These are phyloP conservation scores for Beauveria brongniartii DNA, from an alignment of 2,329 filamentous ascomycete genomes.

Conservation along the genomic window DNA sequence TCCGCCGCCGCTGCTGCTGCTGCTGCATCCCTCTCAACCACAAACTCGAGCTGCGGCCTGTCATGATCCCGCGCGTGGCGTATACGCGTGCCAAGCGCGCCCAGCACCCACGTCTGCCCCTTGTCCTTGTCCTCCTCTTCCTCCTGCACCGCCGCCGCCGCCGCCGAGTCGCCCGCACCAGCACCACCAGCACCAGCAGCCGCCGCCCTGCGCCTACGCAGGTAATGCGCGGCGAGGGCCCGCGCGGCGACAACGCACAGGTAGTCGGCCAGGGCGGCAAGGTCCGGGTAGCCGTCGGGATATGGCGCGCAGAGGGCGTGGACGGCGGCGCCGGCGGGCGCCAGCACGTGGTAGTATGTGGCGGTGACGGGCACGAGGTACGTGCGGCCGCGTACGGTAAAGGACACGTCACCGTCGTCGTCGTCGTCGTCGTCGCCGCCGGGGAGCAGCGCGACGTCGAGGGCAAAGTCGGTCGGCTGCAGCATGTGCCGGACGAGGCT, in stretches of 20 bases:
- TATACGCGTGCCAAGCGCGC: conserved; percentile 26
- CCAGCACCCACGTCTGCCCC: conserved; percentile 21
- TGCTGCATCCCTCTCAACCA: not conserved
- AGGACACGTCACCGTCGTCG: conserved; percentile 16
- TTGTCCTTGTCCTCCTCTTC: not conserved
- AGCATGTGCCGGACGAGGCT: conserved; percentile 36
- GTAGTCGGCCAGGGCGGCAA: conserved; percentile 38
- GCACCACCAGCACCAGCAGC: too few relatives aligned
- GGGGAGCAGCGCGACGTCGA: conserved; percentile 39
- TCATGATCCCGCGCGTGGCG: conserved; percentile 20
- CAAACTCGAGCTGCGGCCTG: not conserved
- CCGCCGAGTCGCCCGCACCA: too few relatives aligned
- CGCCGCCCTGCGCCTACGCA: conserved; percentile 18
- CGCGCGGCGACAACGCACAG: conserved; percentile 35
- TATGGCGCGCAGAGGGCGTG: conserved; percentile 34
- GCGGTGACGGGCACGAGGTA: conserved; percentile 34
- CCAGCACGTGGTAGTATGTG: conserved; percentile 37
- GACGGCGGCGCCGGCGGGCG: conserved; percentile 29
- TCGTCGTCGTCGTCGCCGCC: conserved; percentile 17
- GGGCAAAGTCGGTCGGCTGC: conserved; percentile 31
- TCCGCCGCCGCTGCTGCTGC: too few relatives aligned
- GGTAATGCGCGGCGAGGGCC: conserved; percentile 29
- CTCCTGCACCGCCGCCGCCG: not conserved
- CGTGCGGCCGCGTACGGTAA: conserved; percentile 38
- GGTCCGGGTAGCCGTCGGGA: conserved; percentile 35